phyloP scores from a whole-genome alignment of 306 rosid genomes.

The Citrullus mucosospermus region DNA sequence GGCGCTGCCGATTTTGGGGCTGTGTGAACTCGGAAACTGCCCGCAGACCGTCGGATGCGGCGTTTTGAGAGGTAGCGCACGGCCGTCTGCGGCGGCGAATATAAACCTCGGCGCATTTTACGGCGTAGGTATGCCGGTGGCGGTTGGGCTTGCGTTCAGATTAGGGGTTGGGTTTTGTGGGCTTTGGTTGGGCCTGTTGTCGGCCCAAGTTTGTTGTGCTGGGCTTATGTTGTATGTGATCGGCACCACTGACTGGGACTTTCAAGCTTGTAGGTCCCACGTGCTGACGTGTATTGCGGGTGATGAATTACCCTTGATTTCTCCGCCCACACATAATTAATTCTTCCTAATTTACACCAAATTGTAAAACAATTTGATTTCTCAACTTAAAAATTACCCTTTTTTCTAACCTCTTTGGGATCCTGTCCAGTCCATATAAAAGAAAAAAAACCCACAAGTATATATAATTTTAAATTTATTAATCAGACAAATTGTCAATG shows the following conservation, averaged over 20 bases:
- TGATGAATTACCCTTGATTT: constrained; percentile 4
- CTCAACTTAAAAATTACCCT: not conserved
- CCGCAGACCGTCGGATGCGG: constrained; percentile 94
- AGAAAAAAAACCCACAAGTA: too few species aligned
- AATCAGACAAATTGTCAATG: too few species aligned
- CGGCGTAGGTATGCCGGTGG: constrained; percentile 85
- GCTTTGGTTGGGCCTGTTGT: constrained; percentile 73
- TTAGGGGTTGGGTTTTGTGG: constrained; percentile 64
- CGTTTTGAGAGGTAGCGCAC: constrained; percentile 71
- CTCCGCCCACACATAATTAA: not conserved
- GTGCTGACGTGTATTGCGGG: constrained; percentile 26
- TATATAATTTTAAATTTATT: too few species aligned
- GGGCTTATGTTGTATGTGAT: constrained; percentile 68
- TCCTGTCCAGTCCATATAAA: not conserved
- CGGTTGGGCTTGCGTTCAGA: constrained; percentile 65
- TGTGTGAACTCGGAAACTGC: constrained; percentile 89
- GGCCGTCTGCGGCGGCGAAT: constrained; percentile 76
- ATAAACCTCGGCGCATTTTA: constrained; percentile 81
- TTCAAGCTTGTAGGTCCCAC: constrained; percentile 48
- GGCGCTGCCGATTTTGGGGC: constrained; percentile 77
- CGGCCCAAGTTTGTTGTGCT: constrained; percentile 89
- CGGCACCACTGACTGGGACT: constrained; percentile 79
- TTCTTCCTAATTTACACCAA: not conserved
- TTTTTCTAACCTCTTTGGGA: not conserved
- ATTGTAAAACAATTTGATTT: not conserved